Evolutionary conservation across 2,329 filamentous ascomycete genomes (phyloP), one percentile per base, ranked within the genome.

Genomic region (Fonsecaea pedrosoi): DNA sequence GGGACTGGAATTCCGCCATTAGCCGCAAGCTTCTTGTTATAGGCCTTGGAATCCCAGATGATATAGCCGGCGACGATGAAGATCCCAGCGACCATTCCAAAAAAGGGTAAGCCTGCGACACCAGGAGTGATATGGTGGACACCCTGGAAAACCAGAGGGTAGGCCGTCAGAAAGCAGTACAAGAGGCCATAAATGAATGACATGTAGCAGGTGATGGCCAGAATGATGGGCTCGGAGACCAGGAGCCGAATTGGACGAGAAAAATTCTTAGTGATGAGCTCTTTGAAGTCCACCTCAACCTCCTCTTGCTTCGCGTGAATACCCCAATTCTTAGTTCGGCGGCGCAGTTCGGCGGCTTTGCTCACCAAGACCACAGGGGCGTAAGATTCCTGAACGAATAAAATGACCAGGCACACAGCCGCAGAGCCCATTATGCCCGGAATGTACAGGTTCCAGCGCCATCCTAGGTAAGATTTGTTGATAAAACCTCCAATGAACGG

Each of bases 41-140:
- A 94, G 76, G 83, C 82, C 30, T 87, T 86, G 77, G 92, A 86
- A 73, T 85, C 84, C 45, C 86, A 73, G 60, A 91, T 81, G 69
- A 94, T 88, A 55, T 84, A 83, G 8, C 82, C 67, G 57, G 90
- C 91, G 0, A 90, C 90, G 62, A 92, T 78, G 15, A 94, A 68
- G 75, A 92, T 86, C 55, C 92, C 92, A 8, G 83, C 73, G 60
- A 95, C 86, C 89, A 97, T 92, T 62, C 92, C 93, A 73, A 97
- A 92, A 77, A 93, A 94, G 7, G 92, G 88, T 4, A 97, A 83
- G 1, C 92, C 93, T 3, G 88, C 85, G 18, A 91, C 78, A 64
- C 93, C 93, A 1, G 84, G 74, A 38, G 80, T 86, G 81, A 94
- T 90, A 71, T 86, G 84, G 77, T 96, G 90, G 4, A 93, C 83